phyloP scores from a whole-genome alignment of 2,329 filamentous ascomycete genomes.

The Fusarium sp. region DNA sequence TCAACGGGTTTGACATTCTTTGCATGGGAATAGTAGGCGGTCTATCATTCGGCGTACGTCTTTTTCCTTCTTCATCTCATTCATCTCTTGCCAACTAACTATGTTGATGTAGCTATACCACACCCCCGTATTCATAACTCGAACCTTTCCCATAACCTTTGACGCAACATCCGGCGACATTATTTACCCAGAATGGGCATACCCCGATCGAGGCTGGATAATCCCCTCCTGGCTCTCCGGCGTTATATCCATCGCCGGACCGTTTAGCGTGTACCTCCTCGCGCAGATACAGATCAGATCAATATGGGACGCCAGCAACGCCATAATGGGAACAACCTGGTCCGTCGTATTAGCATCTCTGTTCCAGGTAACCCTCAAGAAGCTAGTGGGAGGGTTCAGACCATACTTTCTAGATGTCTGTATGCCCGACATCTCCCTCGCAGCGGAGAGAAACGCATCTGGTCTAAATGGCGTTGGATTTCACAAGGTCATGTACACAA shows the following conservation, averaged over 20 bases:
- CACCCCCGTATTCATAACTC: constrained; percentile 63
- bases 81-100: constrained; percentile 2
- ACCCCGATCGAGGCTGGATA: constrained; percentile 71
- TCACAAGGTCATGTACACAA: constrained; percentile 73
- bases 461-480: constrained; percentile 63
- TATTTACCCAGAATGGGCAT: constrained; percentile 72
- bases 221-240: constrained; percentile 69
- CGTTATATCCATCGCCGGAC: constrained; percentile 65
- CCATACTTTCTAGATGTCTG: constrained; percentile 79
- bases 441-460: constrained; percentile 29
- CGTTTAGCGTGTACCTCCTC: constrained; percentile 65
- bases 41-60: constrained; percentile 45
- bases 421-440: constrained; percentile 58
- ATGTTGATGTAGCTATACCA: constrained; percentile 56
- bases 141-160: constrained; percentile 72
- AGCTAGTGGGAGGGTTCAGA: constrained; percentile 77
- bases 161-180: constrained; percentile 64
- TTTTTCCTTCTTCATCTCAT: accelerated
- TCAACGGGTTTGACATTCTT: constrained; percentile 68
- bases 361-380: constrained; percentile 82
- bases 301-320: constrained; percentile 71
- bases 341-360: constrained; percentile 68
- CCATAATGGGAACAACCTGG: constrained; percentile 69
- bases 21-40: constrained; percentile 65
- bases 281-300: constrained; percentile 68